phyloP scores from a whole-genome alignment of 106 monocot species.

The Phalaenopsis equestris region DNA sequence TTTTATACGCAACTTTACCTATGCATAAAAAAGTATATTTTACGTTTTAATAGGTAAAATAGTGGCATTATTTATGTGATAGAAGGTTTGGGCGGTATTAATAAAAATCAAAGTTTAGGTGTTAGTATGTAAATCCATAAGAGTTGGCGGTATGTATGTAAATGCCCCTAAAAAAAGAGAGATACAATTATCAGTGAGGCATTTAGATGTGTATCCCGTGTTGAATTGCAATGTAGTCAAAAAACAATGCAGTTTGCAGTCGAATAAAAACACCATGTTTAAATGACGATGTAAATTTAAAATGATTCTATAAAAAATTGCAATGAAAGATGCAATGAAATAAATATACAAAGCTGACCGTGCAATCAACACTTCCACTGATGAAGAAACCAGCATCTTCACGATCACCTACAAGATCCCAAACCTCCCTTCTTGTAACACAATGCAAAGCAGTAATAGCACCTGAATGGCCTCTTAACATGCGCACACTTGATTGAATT shows the following conservation, averaged over 20 bases:
- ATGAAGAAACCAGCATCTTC: conserved; percentile 99
- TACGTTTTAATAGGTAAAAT: no score
- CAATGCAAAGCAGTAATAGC: conserved; percentile 94
- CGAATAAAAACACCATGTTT: background rate
- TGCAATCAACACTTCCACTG: conserved; percentile 95
- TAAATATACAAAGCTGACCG: conserved; percentile 31
- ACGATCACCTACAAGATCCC: conserved; percentile 99
- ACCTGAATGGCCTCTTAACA: conserved; percentile 80
- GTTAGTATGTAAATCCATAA: no score
- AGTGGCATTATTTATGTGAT: no score
- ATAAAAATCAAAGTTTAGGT: no score
- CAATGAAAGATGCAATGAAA: background rate
- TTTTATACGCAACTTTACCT: no score
- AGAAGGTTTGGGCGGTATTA: no score
- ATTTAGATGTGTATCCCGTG: background rate
- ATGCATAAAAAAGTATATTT: no score
- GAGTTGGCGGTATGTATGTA: no score
- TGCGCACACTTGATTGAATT: conserved; percentile 69
- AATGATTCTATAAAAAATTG: background rate
- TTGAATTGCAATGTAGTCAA: background rate
- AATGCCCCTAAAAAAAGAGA: no score
- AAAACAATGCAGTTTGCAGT: background rate
- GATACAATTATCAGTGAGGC: background rate
- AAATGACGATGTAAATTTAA: background rate
- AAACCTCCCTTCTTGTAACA: conserved; percentile 96